A percentile compares a stretch with the other conserved stretches of the same genome.
Evolutionary conservation across 2,329 filamentous ascomycete species (phyloP).

Genomic region (Colletotrichum coccodes): DNA sequence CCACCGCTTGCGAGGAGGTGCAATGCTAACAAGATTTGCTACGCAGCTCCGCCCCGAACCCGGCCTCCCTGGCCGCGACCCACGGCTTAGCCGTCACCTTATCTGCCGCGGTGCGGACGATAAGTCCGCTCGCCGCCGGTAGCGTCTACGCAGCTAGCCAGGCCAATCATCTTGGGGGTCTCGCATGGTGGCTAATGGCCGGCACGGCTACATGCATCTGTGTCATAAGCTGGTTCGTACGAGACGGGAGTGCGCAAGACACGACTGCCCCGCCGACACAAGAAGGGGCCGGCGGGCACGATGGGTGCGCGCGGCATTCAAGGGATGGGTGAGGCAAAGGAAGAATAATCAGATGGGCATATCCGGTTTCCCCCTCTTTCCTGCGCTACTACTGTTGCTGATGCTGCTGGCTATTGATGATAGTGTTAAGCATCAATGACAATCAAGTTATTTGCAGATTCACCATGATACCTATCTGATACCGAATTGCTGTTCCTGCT

Average conservation of each 20-base stretch:
- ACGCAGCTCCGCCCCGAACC: neutral
- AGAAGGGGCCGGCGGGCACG: neutral
- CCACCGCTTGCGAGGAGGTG: no score
- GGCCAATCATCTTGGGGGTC: neutral
- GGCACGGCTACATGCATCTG: neutral
- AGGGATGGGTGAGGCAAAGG: no score
- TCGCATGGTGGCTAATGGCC: constrained; percentile 12
- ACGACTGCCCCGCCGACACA: neutral
- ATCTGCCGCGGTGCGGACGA: neutral
- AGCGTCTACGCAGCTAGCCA: neutral
- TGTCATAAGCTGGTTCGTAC: neutral
- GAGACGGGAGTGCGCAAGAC: neutral
- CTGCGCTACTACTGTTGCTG: no score
- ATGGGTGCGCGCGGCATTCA: no score
- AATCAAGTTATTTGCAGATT: no score
- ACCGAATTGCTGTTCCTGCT: no score
- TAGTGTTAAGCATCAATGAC: no score
- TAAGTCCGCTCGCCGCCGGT: neutral
- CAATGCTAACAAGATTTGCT: no score
- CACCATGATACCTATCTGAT: no score
- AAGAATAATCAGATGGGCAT: no score
- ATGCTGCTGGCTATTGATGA: no score
- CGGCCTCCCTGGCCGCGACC: neutral
- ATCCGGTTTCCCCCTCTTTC: no score
- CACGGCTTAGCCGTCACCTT: neutral